Evolutionary conservation across 1,284 basidiomycete species (phyloP).

Genomic region (Sporisorium graminicola): DNA sequence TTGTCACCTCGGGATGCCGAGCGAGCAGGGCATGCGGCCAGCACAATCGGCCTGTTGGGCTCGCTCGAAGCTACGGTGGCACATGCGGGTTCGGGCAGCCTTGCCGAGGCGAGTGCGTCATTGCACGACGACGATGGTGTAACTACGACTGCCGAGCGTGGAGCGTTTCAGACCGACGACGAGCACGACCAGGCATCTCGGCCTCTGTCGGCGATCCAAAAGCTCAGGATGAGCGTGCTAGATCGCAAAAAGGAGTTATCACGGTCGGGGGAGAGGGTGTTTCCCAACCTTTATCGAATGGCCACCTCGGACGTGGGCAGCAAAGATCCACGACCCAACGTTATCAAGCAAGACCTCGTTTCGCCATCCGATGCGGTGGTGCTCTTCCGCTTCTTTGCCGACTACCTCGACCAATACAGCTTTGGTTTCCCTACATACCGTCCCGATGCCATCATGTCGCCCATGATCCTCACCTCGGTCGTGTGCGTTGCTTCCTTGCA

Average conservation of each 20-base stretch:
- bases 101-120: background rate
- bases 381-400: slow-evolving; percentile 43
- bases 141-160: slow-evolving; percentile 3
- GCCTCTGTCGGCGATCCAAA: slow-evolving; percentile 33
- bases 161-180: slow-evolving; percentile 30
- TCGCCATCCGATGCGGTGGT: slow-evolving; percentile 30
- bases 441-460: slow-evolving; percentile 48
- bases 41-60: slow-evolving; percentile 4
- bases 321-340: slow-evolving; percentile 41
- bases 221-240: slow-evolving; percentile 37
- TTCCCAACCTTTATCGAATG: slow-evolving; percentile 37
- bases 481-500: slow-evolving; percentile 36
- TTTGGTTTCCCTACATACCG: slow-evolving; percentile 40
- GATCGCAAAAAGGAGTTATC: slow-evolving; percentile 37
- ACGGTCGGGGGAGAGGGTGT: slow-evolving; percentile 21
- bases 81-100: no score
- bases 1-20: slow-evolving; percentile 27
- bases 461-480: slow-evolving; percentile 37
- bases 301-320: slow-evolving; percentile 33
- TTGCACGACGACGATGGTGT: slow-evolving; percentile 12
- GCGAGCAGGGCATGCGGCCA: background rate
- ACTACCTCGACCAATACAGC: slow-evolving; percentile 44
- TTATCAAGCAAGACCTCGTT: slow-evolving; percentile 43
- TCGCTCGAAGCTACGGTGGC: slow-evolving; percentile 1
- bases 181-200: slow-evolving; percentile 31